Conservation (phyloP, 148 eudicot species). For the Pouteria glomerata region DNA sequence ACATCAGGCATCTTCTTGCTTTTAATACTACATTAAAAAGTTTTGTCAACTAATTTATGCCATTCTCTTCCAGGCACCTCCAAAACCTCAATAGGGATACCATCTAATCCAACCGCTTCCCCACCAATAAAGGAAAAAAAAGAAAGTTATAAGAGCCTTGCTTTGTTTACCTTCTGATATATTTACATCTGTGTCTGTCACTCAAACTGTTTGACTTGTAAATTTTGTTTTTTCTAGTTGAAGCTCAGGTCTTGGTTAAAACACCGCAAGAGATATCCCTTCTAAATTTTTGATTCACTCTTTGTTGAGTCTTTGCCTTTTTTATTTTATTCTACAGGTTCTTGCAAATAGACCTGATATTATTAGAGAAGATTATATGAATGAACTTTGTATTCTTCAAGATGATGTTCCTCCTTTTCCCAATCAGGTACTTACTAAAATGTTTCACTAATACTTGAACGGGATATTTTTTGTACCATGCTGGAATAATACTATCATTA, state of each 20-base stretch:
- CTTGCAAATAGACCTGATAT: slow-evolving; percentile 98
- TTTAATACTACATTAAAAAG: too few species aligned
- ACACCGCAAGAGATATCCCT: neutral
- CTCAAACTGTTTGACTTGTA: neutral
- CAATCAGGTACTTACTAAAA: slow-evolving; percentile 55
- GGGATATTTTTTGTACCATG: neutral
- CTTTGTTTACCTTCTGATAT: neutral
- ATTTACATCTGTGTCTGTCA: neutral
- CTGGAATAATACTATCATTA: slow-evolving; percentile 7
- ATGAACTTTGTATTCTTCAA: slow-evolving; percentile 97
- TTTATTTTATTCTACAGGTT: slow-evolving; percentile 41
- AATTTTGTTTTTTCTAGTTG: neutral
- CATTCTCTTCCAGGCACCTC: too few species aligned
- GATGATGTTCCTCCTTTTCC: slow-evolving; percentile 98
- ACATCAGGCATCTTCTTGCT: too few species aligned
- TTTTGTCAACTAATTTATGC: too few species aligned
- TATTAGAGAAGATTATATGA: slow-evolving; percentile 98
- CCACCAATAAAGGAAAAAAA: neutral
- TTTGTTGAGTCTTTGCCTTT: slow-evolving; percentile 8
- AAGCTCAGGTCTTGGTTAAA: neutral
- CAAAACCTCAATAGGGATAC: too few species aligned
- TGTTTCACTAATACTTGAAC: slow-evolving; percentile 1
- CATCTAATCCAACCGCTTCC: too few species aligned
- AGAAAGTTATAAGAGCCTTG: neutral
- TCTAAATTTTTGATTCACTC: slow-evolving; percentile 15